phyloP scores from a whole-genome alignment of 1,139 yeast genomes.

The Zygoascus meyerae region DNA sequence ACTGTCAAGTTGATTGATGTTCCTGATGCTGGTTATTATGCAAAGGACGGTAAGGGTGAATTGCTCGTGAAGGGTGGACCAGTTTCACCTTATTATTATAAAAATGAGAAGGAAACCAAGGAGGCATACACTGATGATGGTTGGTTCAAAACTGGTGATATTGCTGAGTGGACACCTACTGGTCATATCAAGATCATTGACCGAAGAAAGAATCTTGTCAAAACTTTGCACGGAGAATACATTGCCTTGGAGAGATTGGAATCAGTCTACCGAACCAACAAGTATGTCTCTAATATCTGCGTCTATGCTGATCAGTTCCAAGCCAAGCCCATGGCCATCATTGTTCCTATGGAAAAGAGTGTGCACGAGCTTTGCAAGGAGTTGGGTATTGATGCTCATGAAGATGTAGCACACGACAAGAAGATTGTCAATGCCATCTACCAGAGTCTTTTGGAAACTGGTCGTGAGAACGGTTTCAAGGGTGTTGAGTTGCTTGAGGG shows the following conservation, averaged over 20 bases:
- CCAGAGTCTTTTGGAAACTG: slow-evolving; percentile 64
- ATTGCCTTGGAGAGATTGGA: slow-evolving; percentile 94
- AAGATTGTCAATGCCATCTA: slow-evolving; percentile 52
- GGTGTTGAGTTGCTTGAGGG: slow-evolving; percentile 86
- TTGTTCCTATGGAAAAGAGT: slow-evolving; percentile 71
- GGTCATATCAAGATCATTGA: slow-evolving; percentile 85
- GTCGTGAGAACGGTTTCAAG: slow-evolving; percentile 68
- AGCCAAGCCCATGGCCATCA: slow-evolving; percentile 88
- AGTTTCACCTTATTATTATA: slow-evolving; percentile 71
- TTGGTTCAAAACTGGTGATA: slow-evolving; percentile 97
- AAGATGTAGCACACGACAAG: slow-evolving; percentile 51
- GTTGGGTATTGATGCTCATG: slow-evolving; percentile 46
- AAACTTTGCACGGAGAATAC: slow-evolving; percentile 95
- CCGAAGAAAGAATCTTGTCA: slow-evolving; percentile 92
- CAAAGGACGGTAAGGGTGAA: slow-evolving; percentile 93
- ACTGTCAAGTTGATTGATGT: slow-evolving; percentile 90
- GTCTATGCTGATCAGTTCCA: slow-evolving; percentile 84
- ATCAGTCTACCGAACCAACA: slow-evolving; percentile 71
- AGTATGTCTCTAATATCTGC: slow-evolving; percentile 72
- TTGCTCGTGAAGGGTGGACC: slow-evolving; percentile 70
- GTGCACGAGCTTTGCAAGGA: slow-evolving; percentile 56
- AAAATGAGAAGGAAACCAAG: slow-evolving; percentile 75
- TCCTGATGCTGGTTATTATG: slow-evolving; percentile 85
- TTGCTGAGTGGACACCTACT: slow-evolving; percentile 82
- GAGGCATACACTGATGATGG: slow-evolving; percentile 76